These are phyloP conservation scores for Crithidia mellificae DNA, from an alignment of 208 protist species.

Conservation along the genomic window DNA sequence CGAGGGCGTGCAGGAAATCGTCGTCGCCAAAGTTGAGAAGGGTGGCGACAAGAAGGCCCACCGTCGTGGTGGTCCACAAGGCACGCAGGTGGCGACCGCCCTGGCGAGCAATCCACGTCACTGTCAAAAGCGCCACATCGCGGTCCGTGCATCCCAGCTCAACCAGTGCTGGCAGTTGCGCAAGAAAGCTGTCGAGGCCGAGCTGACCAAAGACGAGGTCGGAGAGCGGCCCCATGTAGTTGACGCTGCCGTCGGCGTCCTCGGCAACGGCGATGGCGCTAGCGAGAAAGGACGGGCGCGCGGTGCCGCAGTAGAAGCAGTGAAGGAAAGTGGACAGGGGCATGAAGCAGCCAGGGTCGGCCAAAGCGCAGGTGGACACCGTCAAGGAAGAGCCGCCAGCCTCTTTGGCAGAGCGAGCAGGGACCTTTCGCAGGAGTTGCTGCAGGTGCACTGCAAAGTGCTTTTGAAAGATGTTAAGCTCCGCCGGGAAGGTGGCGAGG, in stretches of 20 bases:
- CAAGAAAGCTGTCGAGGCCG: conserved; percentile 33
- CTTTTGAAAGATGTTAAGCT: conserved; percentile 26
- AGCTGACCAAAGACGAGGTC: conserved; percentile 44
- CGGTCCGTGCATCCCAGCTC: conserved; percentile 34
- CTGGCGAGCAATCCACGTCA: conserved; percentile 42
- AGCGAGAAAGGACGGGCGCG: conserved; percentile 42
- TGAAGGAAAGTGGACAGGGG: conserved; percentile 40
- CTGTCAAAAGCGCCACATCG: conserved; percentile 37
- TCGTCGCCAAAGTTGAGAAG: conserved; percentile 48
- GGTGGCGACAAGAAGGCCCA: conserved; percentile 37
- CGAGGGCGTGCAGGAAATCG: conserved; percentile 48
- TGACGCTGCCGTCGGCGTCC: conserved; percentile 27
- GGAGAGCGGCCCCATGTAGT: conserved; percentile 37
- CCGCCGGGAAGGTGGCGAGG: conserved; percentile 13
- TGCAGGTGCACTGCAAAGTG: conserved; percentile 3
- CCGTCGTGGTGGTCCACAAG: conserved; percentile 31
- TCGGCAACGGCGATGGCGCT: conserved; percentile 31
- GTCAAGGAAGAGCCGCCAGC: background rate
- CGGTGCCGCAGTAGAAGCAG: conserved; percentile 53
- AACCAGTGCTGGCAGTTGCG: conserved; percentile 33
- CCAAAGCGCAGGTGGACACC: background rate
- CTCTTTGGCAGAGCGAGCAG: background rate
- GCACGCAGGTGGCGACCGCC: conserved; percentile 14
- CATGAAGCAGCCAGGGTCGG: conserved; percentile 21
- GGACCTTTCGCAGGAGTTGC: conserved; percentile 14